Evolutionary conservation across 1,284 basidiomycete genomes (phyloP).

Genomic region (Ceratobasidium sp.): DNA sequence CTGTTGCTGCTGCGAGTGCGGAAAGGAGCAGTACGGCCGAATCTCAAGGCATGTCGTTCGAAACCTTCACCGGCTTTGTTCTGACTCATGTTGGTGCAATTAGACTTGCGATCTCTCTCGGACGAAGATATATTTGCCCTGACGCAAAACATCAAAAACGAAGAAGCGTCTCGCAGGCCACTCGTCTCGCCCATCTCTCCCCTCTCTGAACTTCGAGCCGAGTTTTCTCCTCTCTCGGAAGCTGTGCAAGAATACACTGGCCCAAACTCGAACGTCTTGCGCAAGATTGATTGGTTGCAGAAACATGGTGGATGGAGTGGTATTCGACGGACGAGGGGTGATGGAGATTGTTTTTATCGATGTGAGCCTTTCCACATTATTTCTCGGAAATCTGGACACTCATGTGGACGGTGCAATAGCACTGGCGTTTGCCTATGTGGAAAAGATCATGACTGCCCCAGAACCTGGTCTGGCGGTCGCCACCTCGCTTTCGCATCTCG

Average conservation of each 20-base stretch:
- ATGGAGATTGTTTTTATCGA: slow-evolving; percentile 81
- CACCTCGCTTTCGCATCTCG: slow-evolving; percentile 61
- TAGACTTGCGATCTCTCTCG: slow-evolving; percentile 35
- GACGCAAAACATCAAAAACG: slow-evolving; percentile 42
- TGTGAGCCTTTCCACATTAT: slow-evolving; percentile 49
- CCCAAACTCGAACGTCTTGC: slow-evolving; percentile 61
- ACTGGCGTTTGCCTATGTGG: slow-evolving; percentile 71
- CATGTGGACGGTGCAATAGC: slow-evolving; percentile 53
- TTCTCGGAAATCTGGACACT: background rate
- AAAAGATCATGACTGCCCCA: slow-evolving; percentile 60
- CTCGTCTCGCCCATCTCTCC: slow-evolving; percentile 30
- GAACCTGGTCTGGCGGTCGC: slow-evolving; percentile 59
- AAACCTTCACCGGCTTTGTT: background rate
- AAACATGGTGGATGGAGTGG: slow-evolving; percentile 62
- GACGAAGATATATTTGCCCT: slow-evolving; percentile 41
- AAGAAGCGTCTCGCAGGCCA: slow-evolving; percentile 34
- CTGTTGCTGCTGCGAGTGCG: background rate
- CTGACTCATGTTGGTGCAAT: background rate
- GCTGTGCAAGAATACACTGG: slow-evolving; percentile 63
- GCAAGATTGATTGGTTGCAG: slow-evolving; percentile 69
- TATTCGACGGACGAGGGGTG: slow-evolving; percentile 73
- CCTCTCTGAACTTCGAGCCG: slow-evolving; percentile 20
- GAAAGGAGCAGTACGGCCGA: background rate
- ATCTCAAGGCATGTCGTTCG: slow-evolving; percentile 1
- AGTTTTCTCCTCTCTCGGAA: slow-evolving; percentile 21